Percentiles rank a stretch among this genome's conserved stretches.
Conservation (phyloP, 108 stramenopile species). For the Cylindrotheca closterium region DNA sequence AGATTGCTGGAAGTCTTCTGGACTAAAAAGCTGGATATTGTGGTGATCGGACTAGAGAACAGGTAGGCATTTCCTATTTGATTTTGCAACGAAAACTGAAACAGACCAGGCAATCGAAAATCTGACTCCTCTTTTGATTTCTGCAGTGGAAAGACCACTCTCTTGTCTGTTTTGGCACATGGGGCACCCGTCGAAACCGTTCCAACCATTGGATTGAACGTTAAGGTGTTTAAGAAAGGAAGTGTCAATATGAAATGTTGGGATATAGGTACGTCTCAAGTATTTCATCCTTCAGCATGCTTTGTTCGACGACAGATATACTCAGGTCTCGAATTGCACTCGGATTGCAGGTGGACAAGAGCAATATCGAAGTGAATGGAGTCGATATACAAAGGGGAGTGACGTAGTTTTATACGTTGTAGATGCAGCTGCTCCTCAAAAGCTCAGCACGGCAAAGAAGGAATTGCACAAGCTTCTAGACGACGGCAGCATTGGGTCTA, state of each 20-base stretch:
- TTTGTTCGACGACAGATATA: not conserved
- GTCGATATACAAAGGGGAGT: conserved; percentile 91
- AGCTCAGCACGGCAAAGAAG: conserved; percentile 85
- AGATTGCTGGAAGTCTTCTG: conserved; percentile 86
- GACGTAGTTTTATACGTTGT: conserved; percentile 96
- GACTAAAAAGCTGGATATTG: conserved; percentile 97
- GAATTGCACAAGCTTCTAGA: conserved; percentile 95
- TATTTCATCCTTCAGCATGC: not conserved
- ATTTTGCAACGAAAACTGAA: not conserved
- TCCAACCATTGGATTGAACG: conserved; percentile 95
- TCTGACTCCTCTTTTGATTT: not conserved
- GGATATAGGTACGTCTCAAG: conserved; percentile 65
- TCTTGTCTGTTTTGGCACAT: conserved; percentile 91
- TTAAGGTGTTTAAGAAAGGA: conserved; percentile 91
- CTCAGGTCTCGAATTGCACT: not conserved
- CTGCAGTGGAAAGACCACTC: conserved; percentile 92
- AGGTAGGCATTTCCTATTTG: conserved; percentile 40
- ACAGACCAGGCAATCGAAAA: not conserved
- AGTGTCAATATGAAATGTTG: conserved; percentile 97
- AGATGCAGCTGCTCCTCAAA: conserved; percentile 88
- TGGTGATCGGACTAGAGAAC: conserved; percentile 93
- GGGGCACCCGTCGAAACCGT: conserved; percentile 93
- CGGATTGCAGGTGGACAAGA: conserved; percentile 77
- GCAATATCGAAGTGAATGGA: conserved; percentile 93
- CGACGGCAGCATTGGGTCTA: conserved; percentile 86